These are phyloP conservation scores for Chrysoporthe cubensis DNA, from an alignment of 2,329 filamentous ascomycete genomes.

Conservation along the genomic window DNA sequence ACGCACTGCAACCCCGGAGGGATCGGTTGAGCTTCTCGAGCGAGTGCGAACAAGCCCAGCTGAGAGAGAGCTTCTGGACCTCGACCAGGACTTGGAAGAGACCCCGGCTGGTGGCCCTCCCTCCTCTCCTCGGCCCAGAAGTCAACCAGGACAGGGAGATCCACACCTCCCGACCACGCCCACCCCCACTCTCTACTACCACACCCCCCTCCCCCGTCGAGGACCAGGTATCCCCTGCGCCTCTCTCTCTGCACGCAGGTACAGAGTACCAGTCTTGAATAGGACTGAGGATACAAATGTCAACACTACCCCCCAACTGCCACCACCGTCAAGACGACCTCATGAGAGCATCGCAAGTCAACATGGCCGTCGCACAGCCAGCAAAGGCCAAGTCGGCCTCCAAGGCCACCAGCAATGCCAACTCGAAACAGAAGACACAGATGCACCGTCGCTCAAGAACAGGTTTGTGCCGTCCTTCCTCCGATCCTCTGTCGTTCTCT, in stretches of 20 bases:
- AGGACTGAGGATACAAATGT: conserved; percentile 61
- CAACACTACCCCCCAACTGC: conserved; percentile 64
- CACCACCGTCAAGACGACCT: conserved; percentile 49
- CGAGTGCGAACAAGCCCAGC: conserved; percentile 22
- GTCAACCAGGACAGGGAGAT: conserved; percentile 30
- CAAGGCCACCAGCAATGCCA: conserved; percentile 54
- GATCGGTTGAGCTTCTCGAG: conserved; percentile 37
- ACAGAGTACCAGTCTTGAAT: conserved; percentile 46
- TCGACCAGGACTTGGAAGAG: conserved; percentile 37
- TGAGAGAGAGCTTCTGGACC: conserved; percentile 33
- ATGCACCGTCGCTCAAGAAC: conserved; percentile 94
- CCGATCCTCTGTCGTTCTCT: conserved; percentile 26
- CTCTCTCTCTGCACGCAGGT: conserved; percentile 42
- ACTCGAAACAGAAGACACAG: conserved; percentile 73
- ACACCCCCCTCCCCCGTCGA: conserved; percentile 32
- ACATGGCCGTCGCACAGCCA: conserved; percentile 65
- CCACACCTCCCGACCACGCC: conserved; percentile 32
- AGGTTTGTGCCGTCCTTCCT: conserved; percentile 64
- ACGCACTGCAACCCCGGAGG: conserved; percentile 39
- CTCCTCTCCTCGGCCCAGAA: conserved; percentile 47
- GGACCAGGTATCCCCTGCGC: conserved; percentile 27
- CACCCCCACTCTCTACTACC: conserved; percentile 33
- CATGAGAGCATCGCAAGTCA: conserved; percentile 55
- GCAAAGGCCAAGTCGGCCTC: conserved; percentile 62
- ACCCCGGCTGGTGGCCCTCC: conserved; percentile 41